Percentiles rank a stretch among this genome's conserved stretches.
phyloP scores from a whole-genome alignment of 768 basidiomycete genomes.

The Krasilnikovozyma curviuscula region DNA sequence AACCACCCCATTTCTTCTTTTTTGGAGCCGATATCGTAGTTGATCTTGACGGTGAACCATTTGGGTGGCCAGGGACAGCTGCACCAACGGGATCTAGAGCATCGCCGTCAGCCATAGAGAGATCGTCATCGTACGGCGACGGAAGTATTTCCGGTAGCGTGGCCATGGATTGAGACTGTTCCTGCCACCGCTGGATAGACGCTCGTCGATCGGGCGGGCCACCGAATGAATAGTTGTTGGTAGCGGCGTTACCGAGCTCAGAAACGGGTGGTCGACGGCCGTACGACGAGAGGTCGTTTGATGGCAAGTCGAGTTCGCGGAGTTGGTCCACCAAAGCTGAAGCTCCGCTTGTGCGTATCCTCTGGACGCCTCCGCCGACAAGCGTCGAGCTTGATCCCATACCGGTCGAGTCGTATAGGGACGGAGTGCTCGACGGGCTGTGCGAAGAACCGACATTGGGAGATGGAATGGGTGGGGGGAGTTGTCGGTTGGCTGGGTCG shows the following conservation, averaged over 20 bases:
- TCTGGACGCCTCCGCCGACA: neutral
- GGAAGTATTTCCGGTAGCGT: conserved; percentile 1
- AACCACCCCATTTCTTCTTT: conserved; percentile 29
- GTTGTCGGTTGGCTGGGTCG: too few species aligned
- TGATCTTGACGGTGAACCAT: neutral
- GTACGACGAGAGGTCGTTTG: conserved; percentile 24
- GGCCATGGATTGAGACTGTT: neutral
- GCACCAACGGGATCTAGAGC: too few species aligned
- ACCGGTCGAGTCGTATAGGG: too few species aligned
- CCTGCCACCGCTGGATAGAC: neutral
- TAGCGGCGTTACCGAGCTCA: conserved; percentile 3
- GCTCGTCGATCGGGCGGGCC: neutral
- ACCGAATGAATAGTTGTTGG: conserved; percentile 7
- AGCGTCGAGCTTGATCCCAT: neutral
- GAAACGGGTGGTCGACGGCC: conserved; percentile 19
- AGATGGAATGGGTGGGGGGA: too few species aligned
- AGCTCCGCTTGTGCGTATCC: conserved; percentile 9
- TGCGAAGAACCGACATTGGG: too few species aligned
- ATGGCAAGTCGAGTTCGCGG: conserved; percentile 25
- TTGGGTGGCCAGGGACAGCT: too few species aligned
- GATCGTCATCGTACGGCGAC: conserved; percentile 8
- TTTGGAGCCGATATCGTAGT: conserved; percentile 11
- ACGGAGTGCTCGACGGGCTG: too few species aligned
- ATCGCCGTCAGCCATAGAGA: too few species aligned
- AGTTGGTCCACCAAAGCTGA: conserved; percentile 25